Percentiles rank a stretch among this genome's conserved stretches.
Conservation (phyloP, 2,329 filamentous ascomycete species). For the Boeremia lycopersici region DNA sequence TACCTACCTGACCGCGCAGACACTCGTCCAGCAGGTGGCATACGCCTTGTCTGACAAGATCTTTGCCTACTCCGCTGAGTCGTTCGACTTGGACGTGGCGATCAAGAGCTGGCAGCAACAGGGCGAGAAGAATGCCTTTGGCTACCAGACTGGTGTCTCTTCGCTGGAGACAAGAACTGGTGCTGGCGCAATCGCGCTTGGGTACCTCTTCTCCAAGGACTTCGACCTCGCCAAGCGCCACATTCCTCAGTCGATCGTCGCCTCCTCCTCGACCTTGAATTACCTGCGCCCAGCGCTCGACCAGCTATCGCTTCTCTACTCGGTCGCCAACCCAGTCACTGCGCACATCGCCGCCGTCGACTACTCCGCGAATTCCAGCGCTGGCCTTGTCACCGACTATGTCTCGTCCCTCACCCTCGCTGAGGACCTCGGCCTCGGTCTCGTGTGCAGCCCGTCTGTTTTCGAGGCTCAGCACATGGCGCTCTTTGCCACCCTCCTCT, state of each 20-base stretch:
- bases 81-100: constrained; percentile 87
- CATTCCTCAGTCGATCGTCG: constrained; percentile 88
- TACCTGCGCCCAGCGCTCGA: constrained; percentile 84
- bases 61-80: constrained; percentile 94
- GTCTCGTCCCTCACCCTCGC: constrained; percentile 77
- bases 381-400: constrained; percentile 86
- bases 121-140: constrained; percentile 78
- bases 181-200: constrained; percentile 87
- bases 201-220: constrained; percentile 97
- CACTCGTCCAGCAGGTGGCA: constrained; percentile 92
- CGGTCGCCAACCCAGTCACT: constrained; percentile 89
- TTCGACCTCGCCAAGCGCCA: constrained; percentile 91
- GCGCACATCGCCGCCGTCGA: constrained; percentile 91
- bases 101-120: constrained; percentile 76
- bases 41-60: constrained; percentile 96
- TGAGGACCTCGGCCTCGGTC: constrained; percentile 86
- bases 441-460: constrained; percentile 83
- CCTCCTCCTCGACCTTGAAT: constrained; percentile 80
- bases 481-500: constrained; percentile 81
- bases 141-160: constrained; percentile 77
- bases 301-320: constrained; percentile 89
- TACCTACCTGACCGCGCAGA: constrained; percentile 91
- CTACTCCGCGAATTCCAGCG: constrained; percentile 68
- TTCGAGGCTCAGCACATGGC: constrained; percentile 97
- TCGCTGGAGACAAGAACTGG: constrained; percentile 86